phyloP scores from a whole-genome alignment of 2,329 filamentous ascomycete species.

The Hysterium pulicare region DNA sequence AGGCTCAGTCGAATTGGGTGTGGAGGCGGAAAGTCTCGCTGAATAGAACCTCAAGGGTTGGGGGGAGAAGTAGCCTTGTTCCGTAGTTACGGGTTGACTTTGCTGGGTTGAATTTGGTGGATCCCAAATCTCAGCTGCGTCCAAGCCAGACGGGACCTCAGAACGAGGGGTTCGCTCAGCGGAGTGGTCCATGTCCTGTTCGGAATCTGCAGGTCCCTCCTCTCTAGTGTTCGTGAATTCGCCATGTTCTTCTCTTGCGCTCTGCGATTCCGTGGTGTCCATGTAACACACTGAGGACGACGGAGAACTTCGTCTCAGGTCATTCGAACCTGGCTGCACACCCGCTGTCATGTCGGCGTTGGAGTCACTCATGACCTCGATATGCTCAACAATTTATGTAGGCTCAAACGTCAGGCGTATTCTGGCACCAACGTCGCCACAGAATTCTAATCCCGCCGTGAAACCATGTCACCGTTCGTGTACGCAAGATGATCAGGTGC shows the following conservation, averaged over 20 bases:
- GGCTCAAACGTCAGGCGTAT: constrained; percentile 8
- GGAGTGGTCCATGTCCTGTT: constrained; percentile 4
- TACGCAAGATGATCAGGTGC: constrained; percentile 13
- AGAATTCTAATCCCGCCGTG: constrained; percentile 21
- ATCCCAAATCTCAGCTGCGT: constrained; percentile 16
- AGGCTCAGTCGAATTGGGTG: constrained; percentile 25
- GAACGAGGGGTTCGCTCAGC: constrained; percentile 39
- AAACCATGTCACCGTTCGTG: constrained; percentile 27
- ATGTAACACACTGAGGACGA: constrained; percentile 26
- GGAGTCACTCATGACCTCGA: constrained; percentile 28
- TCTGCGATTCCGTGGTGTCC: constrained; percentile 11
- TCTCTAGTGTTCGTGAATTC: constrained; percentile 7
- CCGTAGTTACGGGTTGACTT: constrained; percentile 20
- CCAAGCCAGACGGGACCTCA: constrained; percentile 34
- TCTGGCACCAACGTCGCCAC: constrained; percentile 16
- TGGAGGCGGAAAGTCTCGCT: constrained; percentile 26
- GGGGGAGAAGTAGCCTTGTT: constrained; percentile 39
- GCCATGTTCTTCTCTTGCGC: not conserved
- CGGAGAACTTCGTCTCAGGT: constrained; percentile 16
- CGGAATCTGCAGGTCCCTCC: constrained; percentile 11
- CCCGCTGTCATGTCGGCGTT: constrained; percentile 22
- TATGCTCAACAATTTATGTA: not conserved
- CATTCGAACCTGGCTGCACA: constrained; percentile 11
- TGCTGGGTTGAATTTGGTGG: constrained; percentile 14
- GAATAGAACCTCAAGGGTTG: constrained; percentile 34